These are phyloP conservation scores for Pugionium dolabratum DNA, from an alignment of 345 rosid genomes.

Conservation along the genomic window DNA sequence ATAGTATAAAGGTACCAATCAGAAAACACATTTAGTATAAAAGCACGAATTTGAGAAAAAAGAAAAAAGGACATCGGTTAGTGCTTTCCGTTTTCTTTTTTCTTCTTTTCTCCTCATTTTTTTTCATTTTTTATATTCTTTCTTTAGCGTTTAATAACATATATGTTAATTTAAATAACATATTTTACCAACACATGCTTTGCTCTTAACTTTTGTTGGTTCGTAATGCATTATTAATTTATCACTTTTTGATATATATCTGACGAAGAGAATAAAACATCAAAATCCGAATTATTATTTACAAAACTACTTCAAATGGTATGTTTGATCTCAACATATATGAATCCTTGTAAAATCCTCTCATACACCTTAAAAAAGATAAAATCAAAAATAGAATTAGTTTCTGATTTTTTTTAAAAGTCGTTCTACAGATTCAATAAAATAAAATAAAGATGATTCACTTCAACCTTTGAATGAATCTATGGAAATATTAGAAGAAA, in stretches of 20 bases:
- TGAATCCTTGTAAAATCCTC: background rate
- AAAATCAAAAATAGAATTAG: background rate
- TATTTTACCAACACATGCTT: background rate
- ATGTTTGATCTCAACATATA: background rate
- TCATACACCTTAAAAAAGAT: background rate
- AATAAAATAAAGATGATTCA: background rate
- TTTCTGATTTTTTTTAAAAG: background rate
- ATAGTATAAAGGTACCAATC: constrained; percentile 5
- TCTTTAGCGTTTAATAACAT: background rate
- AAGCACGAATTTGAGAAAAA: constrained; percentile 18
- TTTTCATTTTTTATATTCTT: too few relatives aligned
- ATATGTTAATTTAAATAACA: background rate
- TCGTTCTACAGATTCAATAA: background rate
- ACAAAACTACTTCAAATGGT: background rate
- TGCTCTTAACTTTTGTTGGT: background rate
- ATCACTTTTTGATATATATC: too few relatives aligned
- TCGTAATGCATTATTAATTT: too few relatives aligned
- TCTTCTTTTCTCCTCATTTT: too few relatives aligned
- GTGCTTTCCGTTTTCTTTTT: background rate
- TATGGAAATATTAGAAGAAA: background rate
- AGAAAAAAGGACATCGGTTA: background rate
- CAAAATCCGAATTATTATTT: background rate
- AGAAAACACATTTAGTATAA: background rate
- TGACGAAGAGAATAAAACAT: background rate
- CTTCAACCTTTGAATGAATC: constrained; percentile 6